Base-by-base conservation (phyloP, 768 basidiomycete genomes). In the Kwoniella sp. region DNA sequence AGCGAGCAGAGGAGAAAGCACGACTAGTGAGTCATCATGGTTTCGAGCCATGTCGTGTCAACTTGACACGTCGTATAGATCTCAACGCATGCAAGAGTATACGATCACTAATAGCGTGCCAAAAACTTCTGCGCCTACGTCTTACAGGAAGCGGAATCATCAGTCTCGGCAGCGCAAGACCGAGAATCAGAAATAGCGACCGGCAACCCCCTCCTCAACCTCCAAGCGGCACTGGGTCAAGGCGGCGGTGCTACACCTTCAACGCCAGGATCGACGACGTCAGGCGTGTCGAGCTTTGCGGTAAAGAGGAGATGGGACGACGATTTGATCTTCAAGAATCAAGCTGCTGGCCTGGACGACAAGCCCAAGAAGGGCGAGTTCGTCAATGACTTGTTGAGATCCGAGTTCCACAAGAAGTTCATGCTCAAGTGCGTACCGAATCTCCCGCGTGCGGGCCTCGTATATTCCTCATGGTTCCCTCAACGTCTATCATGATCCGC, bases 271-370 rank as follows among this genome's bases (percentile, higher is more conserved):
- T 89, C 87, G 2, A 60, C 64, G 1, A 86, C 85, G 17, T 23
- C 25, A n/a, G 38, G 28, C 15, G 88, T 89, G 0, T 90, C 92
- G 8, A 90, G 90, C 17, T 96, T 97, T 75, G 86, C 92, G 22
- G 93, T 96, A 55, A 94, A 94, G 82, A 85, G 89, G 73, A 85
- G 94, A 63, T 97, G 94, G 94, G 94, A 96, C 79, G 93, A 96
- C 74, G 93, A 99, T 81, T 84, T 96, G 59, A 93, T 98, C 75
- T 98, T 98, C 87, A 98, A 97, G 84, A 97, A 98, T 80, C 96
- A 99, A 81, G 92, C 96, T 0, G 88, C 88, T 82, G 86, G 85
- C 31, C 79, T 84, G 53, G 88, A 88, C 69, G 84, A 85, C 58
- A 85, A 83, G 77, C 81, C 84, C 1, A 85, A 85, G 72, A 88